Conservation (phyloP, 306 rosid species). For the Citrullus colocynthis region DNA sequence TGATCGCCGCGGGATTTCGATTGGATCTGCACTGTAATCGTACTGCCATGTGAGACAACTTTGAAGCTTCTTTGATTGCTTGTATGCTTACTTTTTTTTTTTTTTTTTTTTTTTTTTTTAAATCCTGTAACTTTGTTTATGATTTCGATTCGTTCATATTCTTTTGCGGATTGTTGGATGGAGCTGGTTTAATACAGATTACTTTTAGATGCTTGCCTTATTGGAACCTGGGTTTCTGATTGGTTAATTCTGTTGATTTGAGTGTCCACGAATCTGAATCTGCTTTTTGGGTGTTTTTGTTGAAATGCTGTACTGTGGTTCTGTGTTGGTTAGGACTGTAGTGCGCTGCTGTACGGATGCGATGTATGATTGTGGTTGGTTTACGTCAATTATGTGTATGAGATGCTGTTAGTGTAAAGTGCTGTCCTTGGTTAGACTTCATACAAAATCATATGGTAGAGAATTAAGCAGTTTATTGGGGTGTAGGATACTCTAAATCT, state of each 20-base stretch:
- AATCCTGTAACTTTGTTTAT: not conserved
- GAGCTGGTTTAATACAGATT: not conserved
- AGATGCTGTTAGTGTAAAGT: not conserved
- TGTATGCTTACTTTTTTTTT: not conserved
- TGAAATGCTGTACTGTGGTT: not conserved
- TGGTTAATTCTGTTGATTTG: not conserved
- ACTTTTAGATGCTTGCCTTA: not conserved
- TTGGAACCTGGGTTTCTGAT: not conserved
- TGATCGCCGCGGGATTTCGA: slow-evolving; percentile 1
- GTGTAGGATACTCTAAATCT: not conserved
- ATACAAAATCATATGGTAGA: not conserved
- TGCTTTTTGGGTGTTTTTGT: not conserved
- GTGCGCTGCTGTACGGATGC: slow-evolving; percentile 4
- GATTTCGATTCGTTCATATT: not conserved
- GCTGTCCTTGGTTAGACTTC: not conserved
- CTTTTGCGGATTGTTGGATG: not conserved
- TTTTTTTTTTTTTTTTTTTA: not conserved
- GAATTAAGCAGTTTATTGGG: not conserved
- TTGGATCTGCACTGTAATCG: slow-evolving; percentile 33
- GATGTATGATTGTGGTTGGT: not conserved
- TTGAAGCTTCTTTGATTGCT: not conserved
- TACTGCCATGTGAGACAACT: not conserved
- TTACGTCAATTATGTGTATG: not conserved
- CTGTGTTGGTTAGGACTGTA: not conserved
- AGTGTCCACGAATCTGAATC: not conserved